These are phyloP conservation scores for Stagonosporopsis tanaceti DNA, from an alignment of 2,329 filamentous ascomycete species.

Conservation along the genomic window DNA sequence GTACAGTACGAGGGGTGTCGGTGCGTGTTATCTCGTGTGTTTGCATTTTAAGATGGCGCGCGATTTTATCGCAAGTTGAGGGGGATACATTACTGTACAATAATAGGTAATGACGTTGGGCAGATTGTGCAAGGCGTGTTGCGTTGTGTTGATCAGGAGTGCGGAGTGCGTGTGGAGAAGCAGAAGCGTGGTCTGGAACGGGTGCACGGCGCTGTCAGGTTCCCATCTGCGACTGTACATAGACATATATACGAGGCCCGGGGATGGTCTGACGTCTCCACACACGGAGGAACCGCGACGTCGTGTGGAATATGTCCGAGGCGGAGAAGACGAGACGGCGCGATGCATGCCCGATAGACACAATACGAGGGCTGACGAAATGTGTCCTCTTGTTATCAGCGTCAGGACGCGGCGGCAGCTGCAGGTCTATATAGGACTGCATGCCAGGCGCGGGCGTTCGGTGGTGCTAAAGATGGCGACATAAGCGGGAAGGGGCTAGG, in stretches of 20 bases:
- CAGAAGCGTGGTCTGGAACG: constrained; percentile 11
- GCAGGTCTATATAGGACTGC: constrained; percentile 5
- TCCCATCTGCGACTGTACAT: not conserved
- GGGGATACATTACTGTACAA: too few species aligned
- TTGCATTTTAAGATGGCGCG: too few species aligned
- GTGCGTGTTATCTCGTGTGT: not conserved
- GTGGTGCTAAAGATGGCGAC: constrained; percentile 10
- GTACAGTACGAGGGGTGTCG: constrained; percentile 4
- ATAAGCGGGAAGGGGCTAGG: constrained; percentile 3
- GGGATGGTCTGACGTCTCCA: constrained; percentile 5
- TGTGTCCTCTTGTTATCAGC: constrained; percentile 1
- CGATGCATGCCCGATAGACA: not conserved
- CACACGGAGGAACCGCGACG: not conserved
- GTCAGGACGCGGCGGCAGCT: constrained; percentile 4
- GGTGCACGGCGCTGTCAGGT: constrained; percentile 6
- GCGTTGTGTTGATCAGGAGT: not conserved
- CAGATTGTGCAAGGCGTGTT: not conserved
- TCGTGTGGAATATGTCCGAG: not conserved
- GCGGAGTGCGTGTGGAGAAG: constrained; percentile 13
- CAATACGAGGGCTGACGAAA: constrained; percentile 14
- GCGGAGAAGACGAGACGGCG: not conserved
- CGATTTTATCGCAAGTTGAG: not conserved
- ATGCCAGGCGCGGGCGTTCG: not conserved
- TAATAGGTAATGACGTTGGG: too few species aligned
- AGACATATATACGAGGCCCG: not conserved